Base-by-base conservation (phyloP, 2,329 filamentous ascomycete genomes). In the Teratosphaeria zuluensis region DNA sequence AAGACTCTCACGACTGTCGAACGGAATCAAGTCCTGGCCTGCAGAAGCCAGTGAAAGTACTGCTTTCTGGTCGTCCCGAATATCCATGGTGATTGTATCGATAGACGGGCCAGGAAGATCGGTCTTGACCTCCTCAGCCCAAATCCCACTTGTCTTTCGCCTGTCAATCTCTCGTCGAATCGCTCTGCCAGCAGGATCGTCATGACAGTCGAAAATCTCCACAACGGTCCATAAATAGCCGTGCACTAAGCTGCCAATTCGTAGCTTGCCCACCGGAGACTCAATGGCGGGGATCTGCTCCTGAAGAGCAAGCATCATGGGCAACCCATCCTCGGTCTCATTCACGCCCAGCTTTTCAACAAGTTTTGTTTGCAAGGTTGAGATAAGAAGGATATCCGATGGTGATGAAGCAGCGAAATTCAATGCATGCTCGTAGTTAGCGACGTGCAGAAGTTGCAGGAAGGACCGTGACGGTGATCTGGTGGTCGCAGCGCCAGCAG, bases 261-360 rank as follows among this genome's bases (percentile, higher is more conserved):
- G 87, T 46, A 95, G 83, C 69, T 92, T 94, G 32, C 86, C 82
- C 51, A 84, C 72, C 0, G 87, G 84, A 28, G 81, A 81, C 53
- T 86, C 84, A 2, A 85, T 78, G 7, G 83, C 81, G 58, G 84
- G 80, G 33, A 94, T 88, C 62, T 94, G 90, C 67, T 95, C 90
- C 71, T 96, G 92, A 1, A 97, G 80, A 53, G 88, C 84, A 72
- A 95, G 85, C 11, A 96, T 81, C 91, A 96, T 96, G 1, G 92
- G 90, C 42, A 96, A 74, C 0, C 91, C 90, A 66, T 83, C 87
- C 59, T 87, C 83, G 4, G 82, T 82, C 16, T 90, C 88, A 70
- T 96, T 96, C 55, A 96, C 84, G 3, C 92, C 92, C 0, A 96
- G 80, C 58, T 84, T 85, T 59, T 84, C 80, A 8, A 90, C 82